These are phyloP conservation scores for Cerioporus squamosus DNA, from an alignment of 1,284 basidiomycete species.

Conservation along the genomic window DNA sequence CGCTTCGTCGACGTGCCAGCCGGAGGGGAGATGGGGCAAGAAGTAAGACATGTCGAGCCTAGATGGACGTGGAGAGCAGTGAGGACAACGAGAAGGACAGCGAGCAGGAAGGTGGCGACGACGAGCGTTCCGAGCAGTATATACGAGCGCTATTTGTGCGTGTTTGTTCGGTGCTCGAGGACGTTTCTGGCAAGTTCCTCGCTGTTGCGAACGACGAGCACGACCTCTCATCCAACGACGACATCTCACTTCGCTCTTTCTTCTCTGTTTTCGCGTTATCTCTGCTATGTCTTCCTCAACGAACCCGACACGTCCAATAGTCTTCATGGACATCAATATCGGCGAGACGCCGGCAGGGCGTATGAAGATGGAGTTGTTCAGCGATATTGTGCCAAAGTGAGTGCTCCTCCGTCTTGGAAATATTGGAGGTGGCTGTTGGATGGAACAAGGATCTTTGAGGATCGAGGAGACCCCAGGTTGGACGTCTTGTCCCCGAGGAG, in stretches of 20 bases:
- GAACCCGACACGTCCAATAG: conserved; percentile 69
- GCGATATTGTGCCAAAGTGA: conserved; percentile 87
- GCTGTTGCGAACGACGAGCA: conserved; percentile 2
- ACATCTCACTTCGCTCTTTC: background rate
- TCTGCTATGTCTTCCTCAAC: conserved; percentile 25
- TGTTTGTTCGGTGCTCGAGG: conserved; percentile 11
- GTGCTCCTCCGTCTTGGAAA: conserved; percentile 1
- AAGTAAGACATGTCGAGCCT: conserved; percentile 75
- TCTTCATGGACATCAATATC: conserved; percentile 96
- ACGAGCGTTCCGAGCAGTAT: background rate
- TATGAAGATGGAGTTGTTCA: conserved; percentile 95
- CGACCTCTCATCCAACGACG: background rate
- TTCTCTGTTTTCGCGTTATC: background rate
- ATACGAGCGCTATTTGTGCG: conserved; percentile 2
- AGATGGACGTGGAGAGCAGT: background rate
- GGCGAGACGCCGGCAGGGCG: conserved; percentile 94
- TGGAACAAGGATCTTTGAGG: no score
- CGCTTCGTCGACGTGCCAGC: conserved; percentile 98
- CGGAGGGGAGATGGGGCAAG: conserved; percentile 90
- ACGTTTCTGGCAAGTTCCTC: conserved; percentile 17
- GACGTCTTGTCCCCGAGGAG: no score
- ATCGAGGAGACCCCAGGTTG: no score
- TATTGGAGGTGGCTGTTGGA: no score
- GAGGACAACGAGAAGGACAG: no score
- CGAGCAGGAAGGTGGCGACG: background rate